Conservation (phyloP, 2,329 filamentous ascomycete species). For the Phialemoniopsis sp. region DNA sequence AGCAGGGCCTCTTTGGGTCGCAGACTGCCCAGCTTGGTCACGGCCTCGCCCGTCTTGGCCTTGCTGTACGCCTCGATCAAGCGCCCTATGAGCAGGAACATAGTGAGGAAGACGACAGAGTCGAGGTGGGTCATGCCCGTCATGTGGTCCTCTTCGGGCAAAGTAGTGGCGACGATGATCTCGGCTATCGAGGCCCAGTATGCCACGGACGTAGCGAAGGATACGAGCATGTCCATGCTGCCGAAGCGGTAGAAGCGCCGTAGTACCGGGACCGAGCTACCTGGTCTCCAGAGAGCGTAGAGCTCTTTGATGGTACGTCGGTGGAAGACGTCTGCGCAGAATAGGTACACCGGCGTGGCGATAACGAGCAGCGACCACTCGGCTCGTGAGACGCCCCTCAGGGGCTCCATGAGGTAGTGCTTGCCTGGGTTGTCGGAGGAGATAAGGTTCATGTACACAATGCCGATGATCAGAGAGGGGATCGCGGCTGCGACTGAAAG, state of each 20-base stretch:
- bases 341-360: slow-evolving; percentile 80
- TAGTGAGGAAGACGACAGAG: slow-evolving; percentile 60
- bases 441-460: slow-evolving; percentile 84
- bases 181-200: slow-evolving; percentile 60
- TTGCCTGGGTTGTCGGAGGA: slow-evolving; percentile 51
- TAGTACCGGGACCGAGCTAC: slow-evolving; percentile 66
- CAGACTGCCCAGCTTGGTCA: slow-evolving; percentile 73
- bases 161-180: slow-evolving; percentile 35
- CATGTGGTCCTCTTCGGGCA: slow-evolving; percentile 15
- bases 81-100: slow-evolving; percentile 51
- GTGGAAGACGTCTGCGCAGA: slow-evolving; percentile 82
- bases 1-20: slow-evolving; percentile 69
- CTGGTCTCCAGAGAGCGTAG: slow-evolving; percentile 67
- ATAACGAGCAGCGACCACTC: slow-evolving; percentile 77
- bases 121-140: slow-evolving; percentile 46
- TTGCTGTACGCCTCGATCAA: slow-evolving; percentile 61
- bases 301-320: slow-evolving; percentile 73
- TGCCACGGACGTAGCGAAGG: slow-evolving; percentile 78
- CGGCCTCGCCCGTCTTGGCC: slow-evolving; percentile 78
- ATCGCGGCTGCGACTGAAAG: slow-evolving; percentile 68
- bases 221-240: slow-evolving; percentile 92
- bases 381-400: slow-evolving; percentile 68
- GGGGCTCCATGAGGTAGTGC: slow-evolving; percentile 63
- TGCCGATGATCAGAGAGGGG: slow-evolving; percentile 79
- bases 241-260: slow-evolving; percentile 82